Evolutionary conservation across 768 basidiomycete species (phyloP), one percentile per base, ranked within the genome.

Genomic region (Lentinula detonsa): DNA sequence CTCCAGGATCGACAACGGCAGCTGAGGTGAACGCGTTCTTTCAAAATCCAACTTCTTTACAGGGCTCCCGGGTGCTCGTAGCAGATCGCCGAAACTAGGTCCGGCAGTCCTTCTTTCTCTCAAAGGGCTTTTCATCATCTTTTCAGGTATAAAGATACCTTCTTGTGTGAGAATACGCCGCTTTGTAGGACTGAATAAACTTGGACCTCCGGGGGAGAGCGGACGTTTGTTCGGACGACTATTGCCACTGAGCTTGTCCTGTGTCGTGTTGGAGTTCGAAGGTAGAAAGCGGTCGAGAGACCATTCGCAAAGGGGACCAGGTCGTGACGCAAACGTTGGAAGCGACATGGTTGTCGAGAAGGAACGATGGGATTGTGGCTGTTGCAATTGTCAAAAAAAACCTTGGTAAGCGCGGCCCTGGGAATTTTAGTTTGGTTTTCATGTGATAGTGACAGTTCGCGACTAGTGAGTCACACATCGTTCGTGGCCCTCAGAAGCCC

Each of bases 121-220:
- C 62, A 74, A 59, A 31, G 78, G 71, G 61, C 66, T 75, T 62
- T 76, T 77, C 58, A 67, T 50, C n/a, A 71, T 71, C 66, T 73
- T 77, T 57, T 72, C 70, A 4, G 75, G 71, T 35, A 75, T 71
- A 46, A 75, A 72, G 7, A 82, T 72, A 59, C 80, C 84, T 66
- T 85, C 85, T 52, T 76, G 76, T 65, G 75, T 76, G 63, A 88
- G 75, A 53, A 89, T 81, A 58, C 88, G 83, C 55, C 88, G 84
- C 68, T 91, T 91, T 33, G 85, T 77, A 21, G 88, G 86, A 65
- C 82, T 88, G 66, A 79, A 80, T 49, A 79, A 72, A 23, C 68
- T 72, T 13, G 78, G 75, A 40, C 68, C 74, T 1, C 62, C 79
- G 1, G 88, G 86, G 31, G 87, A 87, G 65, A 80, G 73, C 46